Evolutionary conservation across 495 filamentous ascomycete species (phyloP), one percentile per base, ranked within the genome.

Genomic region (Penicillium pancosmium): DNA sequence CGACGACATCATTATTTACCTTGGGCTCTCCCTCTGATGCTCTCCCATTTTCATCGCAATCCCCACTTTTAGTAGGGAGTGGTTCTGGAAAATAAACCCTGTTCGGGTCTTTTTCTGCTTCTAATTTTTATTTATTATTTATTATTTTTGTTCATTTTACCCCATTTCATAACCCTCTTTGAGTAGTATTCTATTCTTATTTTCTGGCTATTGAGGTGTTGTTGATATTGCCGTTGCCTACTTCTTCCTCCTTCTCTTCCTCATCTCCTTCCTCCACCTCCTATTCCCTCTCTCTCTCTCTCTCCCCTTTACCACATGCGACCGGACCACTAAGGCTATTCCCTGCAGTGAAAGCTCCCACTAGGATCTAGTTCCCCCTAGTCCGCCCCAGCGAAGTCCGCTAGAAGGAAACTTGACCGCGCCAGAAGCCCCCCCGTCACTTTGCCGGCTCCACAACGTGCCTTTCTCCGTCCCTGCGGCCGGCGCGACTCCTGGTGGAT

Each of bases 391-490:
- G 61, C 52, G 63, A 66, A 70, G 65, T 56, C 56, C 64, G 64
- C 67, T 67, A 70, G 67, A 68, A 72, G 61, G 64, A 70, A 70
- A 67, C 63, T 35, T 62, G 68, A 63, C 64, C 59, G 69, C 71
- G 67, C 69, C 66, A 75, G 69, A 75, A 69, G 72, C 61, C 61
- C 63, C 61, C 66, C 68, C 61, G 65, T 71, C 71, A 71, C 64
- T 66, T 60, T 44, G 27, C 54, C 61, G 72, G 73, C 62, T 73
- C 73, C 73, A 74, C 73, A 69, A 68, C 68, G 65, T 74, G 65
- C 64, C 57, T 67, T 62, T 60, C 69, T 64, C 69, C 69, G 64
- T 73, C 63, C 63, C 68, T 65, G 68, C 64, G 62, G 63, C 62
- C 63, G 59, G 52, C 50, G 53, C 41, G 43, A 57, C 43, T 12